Percentiles rank a stretch among this genome's conserved stretches.
Evolutionary conservation across 148 eudicot genomes (phyloP).

Genomic region (Beta vulgaris): DNA sequence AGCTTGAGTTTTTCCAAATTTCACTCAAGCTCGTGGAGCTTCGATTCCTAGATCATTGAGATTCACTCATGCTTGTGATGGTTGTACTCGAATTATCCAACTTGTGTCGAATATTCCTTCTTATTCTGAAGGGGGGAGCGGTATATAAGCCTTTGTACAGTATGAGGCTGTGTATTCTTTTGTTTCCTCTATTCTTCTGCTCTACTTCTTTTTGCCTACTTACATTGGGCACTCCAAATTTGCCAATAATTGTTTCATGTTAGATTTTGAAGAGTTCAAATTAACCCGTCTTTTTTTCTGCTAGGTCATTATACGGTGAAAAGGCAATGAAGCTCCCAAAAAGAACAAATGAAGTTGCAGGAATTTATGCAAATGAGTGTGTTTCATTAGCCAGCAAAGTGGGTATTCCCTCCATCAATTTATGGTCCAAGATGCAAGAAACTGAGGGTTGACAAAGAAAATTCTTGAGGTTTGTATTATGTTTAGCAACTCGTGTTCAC

Average conservation of each 20-base stretch:
- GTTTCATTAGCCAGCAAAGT: conserved; percentile 67
- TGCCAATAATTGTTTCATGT: neutral
- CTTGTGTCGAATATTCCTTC: too few relatives aligned
- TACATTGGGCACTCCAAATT: neutral
- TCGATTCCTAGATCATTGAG: too few relatives aligned
- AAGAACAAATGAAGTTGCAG: conserved; percentile 79
- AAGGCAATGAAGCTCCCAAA: conserved; percentile 70
- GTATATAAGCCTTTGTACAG: too few relatives aligned
- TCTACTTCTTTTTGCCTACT: neutral
- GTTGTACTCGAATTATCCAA: too few relatives aligned
- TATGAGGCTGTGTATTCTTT: neutral
- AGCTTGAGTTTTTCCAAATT: too few relatives aligned
- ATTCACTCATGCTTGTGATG: too few relatives aligned
- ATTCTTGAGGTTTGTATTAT: conserved; percentile 60
- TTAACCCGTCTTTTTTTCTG: conserved; percentile 11
- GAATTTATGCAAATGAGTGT: conserved; percentile 60
- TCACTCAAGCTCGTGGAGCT: too few relatives aligned
- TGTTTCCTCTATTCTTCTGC: neutral
- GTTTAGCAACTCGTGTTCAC: neutral
- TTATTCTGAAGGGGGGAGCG: too few relatives aligned
- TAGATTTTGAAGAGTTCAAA: neutral
- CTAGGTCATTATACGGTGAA: conserved; percentile 74
- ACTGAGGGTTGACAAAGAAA: conserved; percentile 77
- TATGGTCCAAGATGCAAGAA: conserved; percentile 97
- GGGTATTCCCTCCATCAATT: conserved; percentile 57